Percentiles rank a stretch among this genome's conserved stretches.
These are phyloP conservation scores for Aspergillus cejpii DNA, from an alignment of 2,329 filamentous ascomycete genomes.

Conservation along the genomic window DNA sequence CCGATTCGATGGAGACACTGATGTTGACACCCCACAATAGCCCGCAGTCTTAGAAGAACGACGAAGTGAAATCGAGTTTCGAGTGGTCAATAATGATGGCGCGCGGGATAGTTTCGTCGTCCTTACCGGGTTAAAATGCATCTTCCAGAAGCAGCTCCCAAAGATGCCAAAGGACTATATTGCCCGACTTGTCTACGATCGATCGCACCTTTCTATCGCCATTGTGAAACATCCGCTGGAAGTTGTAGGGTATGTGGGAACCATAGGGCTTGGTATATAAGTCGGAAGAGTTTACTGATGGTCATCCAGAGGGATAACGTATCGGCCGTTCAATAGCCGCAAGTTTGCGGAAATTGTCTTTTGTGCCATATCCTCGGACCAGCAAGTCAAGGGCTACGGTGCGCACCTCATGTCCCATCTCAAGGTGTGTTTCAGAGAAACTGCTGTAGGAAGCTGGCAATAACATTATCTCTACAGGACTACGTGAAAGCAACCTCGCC, in stretches of 20 bases:
- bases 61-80: constrained; percentile 89
- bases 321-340: constrained; percentile 84
- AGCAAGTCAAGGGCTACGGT: constrained; percentile 97
- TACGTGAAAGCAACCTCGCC: constrained; percentile 95
- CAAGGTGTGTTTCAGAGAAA: constrained; percentile 50
- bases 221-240: constrained; percentile 96
- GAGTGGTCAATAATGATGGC: constrained; percentile 95
- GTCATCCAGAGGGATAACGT: constrained; percentile 73
- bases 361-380: constrained; percentile 93
- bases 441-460: background rate
- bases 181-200: constrained; percentile 91
- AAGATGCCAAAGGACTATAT: constrained; percentile 99
- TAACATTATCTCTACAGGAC: constrained; percentile 44
- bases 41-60: constrained; percentile 90
- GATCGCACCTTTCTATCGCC: constrained; percentile 90
- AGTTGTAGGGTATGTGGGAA: constrained; percentile 58
- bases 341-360: constrained; percentile 98
- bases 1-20: background rate
- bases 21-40: constrained; percentile 35
- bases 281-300: constrained; percentile 13
- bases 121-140: constrained; percentile 89
- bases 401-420: constrained; percentile 97
- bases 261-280: background rate
- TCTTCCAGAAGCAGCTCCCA: constrained; percentile 95
- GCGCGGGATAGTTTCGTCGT: constrained; percentile 84